phyloP scores from a whole-genome alignment of 2,329 filamentous ascomycete species.

The Neonectria coccinea region DNA sequence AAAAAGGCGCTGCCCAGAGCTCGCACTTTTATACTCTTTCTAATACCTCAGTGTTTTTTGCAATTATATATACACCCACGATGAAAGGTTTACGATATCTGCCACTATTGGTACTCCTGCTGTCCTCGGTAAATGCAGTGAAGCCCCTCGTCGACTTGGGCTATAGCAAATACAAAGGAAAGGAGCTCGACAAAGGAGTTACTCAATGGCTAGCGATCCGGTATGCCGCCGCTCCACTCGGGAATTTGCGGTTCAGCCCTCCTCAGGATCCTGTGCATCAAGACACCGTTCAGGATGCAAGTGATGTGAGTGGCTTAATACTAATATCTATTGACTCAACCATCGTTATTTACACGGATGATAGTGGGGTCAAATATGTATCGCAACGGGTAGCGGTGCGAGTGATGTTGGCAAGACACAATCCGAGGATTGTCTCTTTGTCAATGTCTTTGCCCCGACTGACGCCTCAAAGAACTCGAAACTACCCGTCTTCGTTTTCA shows the following conservation, averaged over 20 bases:
- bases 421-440: constrained; percentile 76
- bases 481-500: constrained; percentile 72
- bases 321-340: not conserved
- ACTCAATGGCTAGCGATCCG: constrained; percentile 81
- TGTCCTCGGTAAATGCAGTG: constrained; percentile 27
- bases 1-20: not conserved
- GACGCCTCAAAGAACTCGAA: constrained; percentile 60
- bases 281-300: constrained; percentile 63
- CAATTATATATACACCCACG: not conserved
- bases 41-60: too few relatives aligned
- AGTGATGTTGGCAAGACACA: constrained; percentile 41
- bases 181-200: constrained; percentile 65
- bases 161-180: constrained; percentile 75
- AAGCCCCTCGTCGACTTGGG: constrained; percentile 65
- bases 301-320: constrained; percentile 55
- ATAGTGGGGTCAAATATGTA: constrained; percentile 46
- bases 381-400: constrained; percentile 46
- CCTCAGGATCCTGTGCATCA: constrained; percentile 70
- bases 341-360: not conserved
- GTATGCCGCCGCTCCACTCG: constrained; percentile 77
- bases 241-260: constrained; percentile 73
- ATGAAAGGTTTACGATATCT: constrained; percentile 13
- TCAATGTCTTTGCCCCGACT: constrained; percentile 73
- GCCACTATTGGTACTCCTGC: constrained; percentile 15
- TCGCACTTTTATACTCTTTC: not conserved